Evolutionary conservation across 2,329 filamentous ascomycete species (phyloP), one percentile per base, ranked within the genome.

Genomic region (Cryphonectria naterciae): DNA sequence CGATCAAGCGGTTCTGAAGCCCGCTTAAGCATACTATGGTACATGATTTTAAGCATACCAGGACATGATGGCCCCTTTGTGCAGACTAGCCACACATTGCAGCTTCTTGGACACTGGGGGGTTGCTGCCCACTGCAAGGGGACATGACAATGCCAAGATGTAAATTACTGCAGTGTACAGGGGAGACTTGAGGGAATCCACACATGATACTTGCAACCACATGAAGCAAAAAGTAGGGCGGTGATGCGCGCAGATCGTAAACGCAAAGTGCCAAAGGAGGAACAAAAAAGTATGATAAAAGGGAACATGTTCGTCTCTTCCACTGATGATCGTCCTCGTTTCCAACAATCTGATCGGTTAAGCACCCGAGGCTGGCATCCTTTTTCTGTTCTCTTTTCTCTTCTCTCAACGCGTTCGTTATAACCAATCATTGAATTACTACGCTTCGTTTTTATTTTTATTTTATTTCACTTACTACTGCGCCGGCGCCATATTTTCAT

Each of bases 291-390:
- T 1, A 58, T 35, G 35, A 58, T 25, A 58, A 58, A 19, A 32
- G 25, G 25, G 54, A 32, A 58, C 19, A 49, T 49, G 54, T 58
- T 58, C 54, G 54, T 58, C 54, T 32, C 54, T 58, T 58, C 28
- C 28, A 11, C 7, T 22, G 25, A 32, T 58, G 54, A 58, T 32
- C 54, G 32, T 39, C 58, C 58, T 61, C 19, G 32, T 61, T 58
- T 32, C 54, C 25, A 58, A 22, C 54, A 32, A 32, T 58, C 25
- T 32, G 54, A 32, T 58, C 28, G 28, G 4, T 15, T 65, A 49
- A 19, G 17, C 43, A 49, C 17, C 19, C 19, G 17, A 49, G 46
- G 22, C 46, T 49, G 22, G 46, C 46, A 46, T 61, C 60, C 19
- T 41, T 49, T 35, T 65, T 22, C 65, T 49, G 17, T 56, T 37